Evolutionary conservation across 129 eudicot species (phyloP), one percentile per base, ranked within the genome.

Genomic region (Artemisia argyi): DNA sequence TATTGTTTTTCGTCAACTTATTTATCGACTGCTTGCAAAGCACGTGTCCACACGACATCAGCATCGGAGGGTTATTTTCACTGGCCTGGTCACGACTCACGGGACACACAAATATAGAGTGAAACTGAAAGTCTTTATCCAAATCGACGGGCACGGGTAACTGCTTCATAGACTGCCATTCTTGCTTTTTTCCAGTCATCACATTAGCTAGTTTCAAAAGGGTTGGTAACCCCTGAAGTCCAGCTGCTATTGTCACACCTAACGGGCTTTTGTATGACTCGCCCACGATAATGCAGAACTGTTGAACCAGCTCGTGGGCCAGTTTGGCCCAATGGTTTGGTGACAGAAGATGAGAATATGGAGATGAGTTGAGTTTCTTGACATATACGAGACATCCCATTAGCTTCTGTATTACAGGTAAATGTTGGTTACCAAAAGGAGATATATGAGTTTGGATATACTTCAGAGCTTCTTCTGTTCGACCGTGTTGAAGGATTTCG

Each of bases 1-100:
- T 89, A 59, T 85, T 83, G 48, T 89, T 93, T 74, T 89, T 93
- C 4, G 96, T 89, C 72, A 93, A 66, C 90, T 93, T 93, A 2
- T 85, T 81, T 11, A 93, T 93, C 15, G 96, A 89, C 76, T 83
- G 90, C 76, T 85, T 91, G 78, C 92, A 91, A 3, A 91, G 83
- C 18, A 91, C 97, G 20, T 91, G 98, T 32, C 98, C 98, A 55
- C 98, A 93, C 2, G 96, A 72, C 88, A 93, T 70, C 80, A 89
- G 71, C 98, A 89, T 89, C 5, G 98, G 90, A 7, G 98, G 98
- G 66, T 89, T 93, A 57, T 89, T 96, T 32, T 93, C 98, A 5
- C 87, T 87, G 11, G 89, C 96, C 68, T 87, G 95, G 46, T 89
- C 98, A 35, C 98, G 79, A 68, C 96, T 89, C 71, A 93, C 98